Base-by-base conservation (phyloP, 306 rosid species). In the Elaeagnus macrophylla region DNA sequence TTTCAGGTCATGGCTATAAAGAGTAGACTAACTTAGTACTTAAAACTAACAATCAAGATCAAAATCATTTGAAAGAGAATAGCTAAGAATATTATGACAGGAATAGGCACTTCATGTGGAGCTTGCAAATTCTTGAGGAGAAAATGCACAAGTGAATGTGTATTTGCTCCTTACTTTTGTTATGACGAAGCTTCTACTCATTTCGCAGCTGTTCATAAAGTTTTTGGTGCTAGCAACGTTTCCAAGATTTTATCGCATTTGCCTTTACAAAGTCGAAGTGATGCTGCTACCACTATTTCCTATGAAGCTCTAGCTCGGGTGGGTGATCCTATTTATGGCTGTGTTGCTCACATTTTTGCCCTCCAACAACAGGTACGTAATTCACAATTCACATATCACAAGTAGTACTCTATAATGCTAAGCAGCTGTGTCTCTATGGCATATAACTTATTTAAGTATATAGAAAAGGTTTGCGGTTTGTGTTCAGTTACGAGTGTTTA, bases 111-210 rank as follows among this genome's bases (percentile, higher is more conserved):
- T 59, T 87, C 95, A 51, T 87, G 95, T 69, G 95, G 95, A 65
- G 94, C 95, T 59, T 87, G 95, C 86, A 87, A 81, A 72, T 83
- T 87, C 63, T 71, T 87, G 12, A 75, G 95, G 75, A 75, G 95
- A 81, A 87, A 81, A 65, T 83, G 95, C 75, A 60, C 79, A 0
- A 48, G 13, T 57, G 83, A 71, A 39, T 87, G 95, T 70, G 76
- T 87, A 9, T 87, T 87, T 67, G 89, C 89, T 72, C 94, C 95
- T 58, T 77, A 79, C 75, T 87, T 87, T 61, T 81, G 76, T 58
- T 83, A 87, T 61, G 95, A 83, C 39, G 71, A 87, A 37, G 94
- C 94, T 48, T 61, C 94, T 53, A 56, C 69, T 10, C 94, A 87
- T 68, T 87, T 87, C 65, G 67, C 89, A 50, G 95, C 95, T 42